phyloP scores from a whole-genome alignment of 805 yeast species.

The Sporopachydermia quercuum region DNA sequence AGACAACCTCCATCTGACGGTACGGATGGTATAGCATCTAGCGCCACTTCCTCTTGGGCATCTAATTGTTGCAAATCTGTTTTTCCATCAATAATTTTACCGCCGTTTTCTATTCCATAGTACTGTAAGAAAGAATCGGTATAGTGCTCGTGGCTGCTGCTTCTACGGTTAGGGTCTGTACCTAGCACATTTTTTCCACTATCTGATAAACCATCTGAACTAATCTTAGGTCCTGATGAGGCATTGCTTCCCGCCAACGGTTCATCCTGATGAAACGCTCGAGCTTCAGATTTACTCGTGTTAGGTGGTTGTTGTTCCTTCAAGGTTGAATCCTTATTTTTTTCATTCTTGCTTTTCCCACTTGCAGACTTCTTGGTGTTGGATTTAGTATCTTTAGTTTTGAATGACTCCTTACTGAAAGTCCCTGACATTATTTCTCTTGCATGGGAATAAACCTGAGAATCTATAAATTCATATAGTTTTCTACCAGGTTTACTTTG shows the following conservation, averaged over 20 bases:
- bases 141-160: neutral
- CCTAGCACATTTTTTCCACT: no score
- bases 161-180: no score
- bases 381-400: neutral
- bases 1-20: neutral
- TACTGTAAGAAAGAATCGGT: neutral
- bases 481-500: neutral
- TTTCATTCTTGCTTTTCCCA: no score
- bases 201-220: neutral
- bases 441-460: neutral
- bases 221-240: neutral
- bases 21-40: neutral
- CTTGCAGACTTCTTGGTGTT: neutral
- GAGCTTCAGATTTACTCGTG: neutral
- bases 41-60: neutral
- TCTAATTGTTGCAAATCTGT: neutral
- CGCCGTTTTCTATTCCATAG: no score
- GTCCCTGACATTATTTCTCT: neutral
- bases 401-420: neutral
- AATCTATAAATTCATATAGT: neutral
- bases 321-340: no score
- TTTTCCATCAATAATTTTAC: no score
- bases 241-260: neutral
- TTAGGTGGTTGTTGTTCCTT: neutral
- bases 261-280: neutral